phyloP scores from a whole-genome alignment of 2,329 filamentous ascomycete species.

The Penicillium paneum region DNA sequence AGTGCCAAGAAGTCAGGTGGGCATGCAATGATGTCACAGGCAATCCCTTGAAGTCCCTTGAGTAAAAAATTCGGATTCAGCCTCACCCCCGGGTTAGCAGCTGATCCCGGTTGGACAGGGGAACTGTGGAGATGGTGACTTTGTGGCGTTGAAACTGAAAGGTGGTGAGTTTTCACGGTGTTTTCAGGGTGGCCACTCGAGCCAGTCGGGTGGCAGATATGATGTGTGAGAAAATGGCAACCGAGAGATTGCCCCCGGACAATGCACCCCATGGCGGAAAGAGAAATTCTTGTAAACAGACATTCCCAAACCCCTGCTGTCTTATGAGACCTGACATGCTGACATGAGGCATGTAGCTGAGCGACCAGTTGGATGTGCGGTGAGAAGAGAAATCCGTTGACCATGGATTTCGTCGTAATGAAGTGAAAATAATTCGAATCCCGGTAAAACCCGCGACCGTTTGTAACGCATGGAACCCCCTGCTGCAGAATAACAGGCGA shows the following conservation, averaged over 20 bases:
- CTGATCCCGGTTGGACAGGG: slow-evolving; percentile 9
- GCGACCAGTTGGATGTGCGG: slow-evolving; percentile 2
- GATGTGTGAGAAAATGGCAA: slow-evolving; percentile 15
- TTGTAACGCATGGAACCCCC: background rate
- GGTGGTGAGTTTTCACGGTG: slow-evolving; percentile 1
- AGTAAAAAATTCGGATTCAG: slow-evolving; percentile 14
- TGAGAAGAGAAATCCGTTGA: background rate
- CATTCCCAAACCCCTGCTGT: background rate
- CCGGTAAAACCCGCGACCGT: slow-evolving; percentile 3
- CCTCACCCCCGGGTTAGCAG: slow-evolving; percentile 7
- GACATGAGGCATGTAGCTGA: background rate
- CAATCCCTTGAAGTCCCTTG: slow-evolving; percentile 18
- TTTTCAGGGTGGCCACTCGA: slow-evolving; percentile 16
- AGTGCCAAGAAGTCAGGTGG: slow-evolving; percentile 25
- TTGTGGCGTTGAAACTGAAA: slow-evolving; percentile 10
- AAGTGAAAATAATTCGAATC: slow-evolving; percentile 5
- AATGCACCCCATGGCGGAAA: background rate
- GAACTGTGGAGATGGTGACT: slow-evolving; percentile 12
- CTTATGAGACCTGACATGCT: slow-evolving; percentile 6
- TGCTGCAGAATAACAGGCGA: background rate
- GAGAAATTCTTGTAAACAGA: background rate
- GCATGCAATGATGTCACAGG: slow-evolving; percentile 32
- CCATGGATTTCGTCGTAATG: slow-evolving; percentile 2
- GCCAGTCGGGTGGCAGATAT: slow-evolving; percentile 20
- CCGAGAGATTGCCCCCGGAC: slow-evolving; percentile 2